A percentile compares a stretch with the other conserved stretches of the same genome.
Evolutionary conservation across 169 alveolate genomes (phyloP).

Genomic region (Babesia bigemina): DNA sequence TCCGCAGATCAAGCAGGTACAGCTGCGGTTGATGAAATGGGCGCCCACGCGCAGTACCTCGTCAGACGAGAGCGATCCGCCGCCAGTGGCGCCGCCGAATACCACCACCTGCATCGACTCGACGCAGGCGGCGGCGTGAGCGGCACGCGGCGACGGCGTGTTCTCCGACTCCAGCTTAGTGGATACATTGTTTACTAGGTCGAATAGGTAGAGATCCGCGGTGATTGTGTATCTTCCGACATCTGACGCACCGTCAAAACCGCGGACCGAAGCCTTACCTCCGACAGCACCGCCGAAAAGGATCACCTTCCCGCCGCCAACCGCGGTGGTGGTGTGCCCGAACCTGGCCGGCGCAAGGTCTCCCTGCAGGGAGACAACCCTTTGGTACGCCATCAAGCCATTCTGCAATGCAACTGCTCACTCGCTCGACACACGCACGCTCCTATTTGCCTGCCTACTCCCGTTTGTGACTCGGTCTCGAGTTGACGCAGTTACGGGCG

Average conservation of each 20-base stretch:
- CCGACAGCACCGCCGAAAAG: slow-evolving; percentile 96
- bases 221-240: slow-evolving; percentile 96
- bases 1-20: slow-evolving; percentile 93
- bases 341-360: slow-evolving; percentile 95
- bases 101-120: slow-evolving; percentile 93
- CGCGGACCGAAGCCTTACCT: slow-evolving; percentile 57
- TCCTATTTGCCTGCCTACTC: background rate
- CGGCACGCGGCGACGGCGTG: slow-evolving; percentile 98
- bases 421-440: slow-evolving; percentile 11
- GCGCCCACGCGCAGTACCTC: slow-evolving; percentile 72
- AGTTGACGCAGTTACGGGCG: background rate
- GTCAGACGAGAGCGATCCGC: slow-evolving; percentile 97
- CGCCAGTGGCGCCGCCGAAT: slow-evolving; percentile 99
- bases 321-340: slow-evolving; percentile 96
- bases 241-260: slow-evolving; percentile 62
- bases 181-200: slow-evolving; percentile 87
- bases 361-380: slow-evolving; percentile 83
- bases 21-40: slow-evolving; percentile 60
- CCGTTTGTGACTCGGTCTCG: background rate
- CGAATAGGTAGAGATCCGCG: slow-evolving; percentile 92
- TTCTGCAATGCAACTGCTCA: slow-evolving; percentile 3
- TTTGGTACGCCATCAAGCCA: slow-evolving; percentile 71
- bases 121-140: slow-evolving; percentile 99
- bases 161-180: slow-evolving; percentile 85
- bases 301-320: slow-evolving; percentile 88